Percentiles rank a stretch among this genome's conserved stretches.
Evolutionary conservation across 192 early-diverging fungal species (phyloP).

Genomic region (Backusella sp.): DNA sequence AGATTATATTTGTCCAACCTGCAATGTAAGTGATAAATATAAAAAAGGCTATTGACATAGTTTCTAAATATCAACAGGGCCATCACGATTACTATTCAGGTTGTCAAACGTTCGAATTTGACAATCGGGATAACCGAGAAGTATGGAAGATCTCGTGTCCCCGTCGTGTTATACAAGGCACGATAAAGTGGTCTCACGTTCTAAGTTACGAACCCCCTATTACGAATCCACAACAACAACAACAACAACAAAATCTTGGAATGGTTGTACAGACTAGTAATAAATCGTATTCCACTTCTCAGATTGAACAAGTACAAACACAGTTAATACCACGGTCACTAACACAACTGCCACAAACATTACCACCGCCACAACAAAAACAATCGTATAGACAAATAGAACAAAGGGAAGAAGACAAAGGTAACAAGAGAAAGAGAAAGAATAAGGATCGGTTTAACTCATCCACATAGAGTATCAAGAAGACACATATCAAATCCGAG

Average conservation of each 20-base stretch:
- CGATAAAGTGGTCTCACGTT: not conserved
- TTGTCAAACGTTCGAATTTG: slow-evolving; percentile 1
- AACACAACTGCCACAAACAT: not conserved
- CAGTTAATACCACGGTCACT: not conserved
- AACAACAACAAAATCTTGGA: not conserved
- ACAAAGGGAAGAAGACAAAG: not conserved
- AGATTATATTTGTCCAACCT: not conserved
- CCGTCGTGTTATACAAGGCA: not conserved
- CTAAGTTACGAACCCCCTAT: not conserved
- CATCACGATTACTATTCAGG: not conserved
- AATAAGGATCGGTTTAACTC: no score
- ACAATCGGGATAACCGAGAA: not conserved
- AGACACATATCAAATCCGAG: not conserved
- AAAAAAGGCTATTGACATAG: not conserved
- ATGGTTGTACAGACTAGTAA: not conserved
- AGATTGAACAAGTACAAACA: not conserved
- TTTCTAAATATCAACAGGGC: not conserved
- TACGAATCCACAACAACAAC: not conserved
- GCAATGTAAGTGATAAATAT: not conserved
- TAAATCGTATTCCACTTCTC: not conserved
- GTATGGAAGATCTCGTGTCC: not conserved
- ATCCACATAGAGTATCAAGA: not conserved
- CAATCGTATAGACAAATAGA: not conserved
- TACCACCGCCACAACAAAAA: not conserved
- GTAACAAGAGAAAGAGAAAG: not conserved